A percentile compares a stretch with the other conserved stretches of the same genome.
Evolutionary conservation across 2,329 filamentous ascomycete species (phyloP).

Genomic region (Penicillium fuscoglaucum): DNA sequence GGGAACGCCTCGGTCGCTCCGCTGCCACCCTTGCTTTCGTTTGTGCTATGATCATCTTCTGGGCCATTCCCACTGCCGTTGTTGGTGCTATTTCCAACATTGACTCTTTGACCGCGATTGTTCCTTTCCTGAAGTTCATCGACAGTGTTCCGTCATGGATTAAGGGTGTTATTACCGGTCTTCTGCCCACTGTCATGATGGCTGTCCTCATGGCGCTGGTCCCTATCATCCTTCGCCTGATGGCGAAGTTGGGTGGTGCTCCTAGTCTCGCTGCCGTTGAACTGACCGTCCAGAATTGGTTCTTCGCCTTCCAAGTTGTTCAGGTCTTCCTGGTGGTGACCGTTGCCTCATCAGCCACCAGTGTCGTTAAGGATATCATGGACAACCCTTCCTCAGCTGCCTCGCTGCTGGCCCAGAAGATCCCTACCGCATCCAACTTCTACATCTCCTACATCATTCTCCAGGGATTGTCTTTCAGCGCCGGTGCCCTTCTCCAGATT

Average conservation of each 20-base stretch:
- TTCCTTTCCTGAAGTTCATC: constrained; percentile 74
- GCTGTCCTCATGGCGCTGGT: constrained; percentile 84
- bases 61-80: constrained; percentile 72
- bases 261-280: constrained; percentile 79
- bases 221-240: constrained; percentile 73
- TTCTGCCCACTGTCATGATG: constrained; percentile 76
- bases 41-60: constrained; percentile 79
- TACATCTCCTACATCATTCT: constrained; percentile 95
- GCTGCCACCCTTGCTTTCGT: constrained; percentile 71
- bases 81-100: constrained; percentile 89
- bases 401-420: constrained; percentile 65
- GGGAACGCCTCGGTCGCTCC: constrained; percentile 74
- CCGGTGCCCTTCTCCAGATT: constrained; percentile 72
- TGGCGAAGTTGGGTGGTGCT: constrained; percentile 77
- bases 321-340: constrained; percentile 91
- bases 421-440: constrained; percentile 87
- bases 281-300: constrained; percentile 84
- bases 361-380: constrained; percentile 64
- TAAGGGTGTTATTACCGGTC: constrained; percentile 78
- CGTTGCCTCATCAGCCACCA: constrained; percentile 74
- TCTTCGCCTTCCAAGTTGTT: constrained; percentile 71
- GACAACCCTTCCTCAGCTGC: constrained; percentile 63
- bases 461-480: constrained; percentile 79
- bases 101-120: constrained; percentile 60
- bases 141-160: constrained; percentile 68